These are phyloP conservation scores for Gentiana macrophylla DNA, from an alignment of 257 asterid genomes.

Conservation along the genomic window DNA sequence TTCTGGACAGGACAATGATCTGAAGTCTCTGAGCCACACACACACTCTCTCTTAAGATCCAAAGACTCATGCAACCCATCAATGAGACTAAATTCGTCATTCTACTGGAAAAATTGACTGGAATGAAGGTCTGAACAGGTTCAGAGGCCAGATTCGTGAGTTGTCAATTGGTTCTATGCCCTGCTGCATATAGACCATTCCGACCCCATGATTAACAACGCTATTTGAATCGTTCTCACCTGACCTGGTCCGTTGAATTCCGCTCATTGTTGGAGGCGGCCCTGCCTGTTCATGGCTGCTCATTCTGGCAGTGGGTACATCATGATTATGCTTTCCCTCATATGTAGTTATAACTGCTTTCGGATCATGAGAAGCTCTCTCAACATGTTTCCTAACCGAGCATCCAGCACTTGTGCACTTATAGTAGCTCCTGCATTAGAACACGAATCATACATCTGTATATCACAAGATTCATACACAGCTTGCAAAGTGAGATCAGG, in stretches of 20 bases:
- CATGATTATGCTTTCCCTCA: constrained; percentile 73
- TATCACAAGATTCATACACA: not conserved
- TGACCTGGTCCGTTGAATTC: constrained; percentile 31
- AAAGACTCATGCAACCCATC: no score
- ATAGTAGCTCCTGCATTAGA: constrained; percentile 69
- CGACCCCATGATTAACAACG: constrained; percentile 74
- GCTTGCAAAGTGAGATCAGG: no score
- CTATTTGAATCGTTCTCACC: constrained; percentile 44
- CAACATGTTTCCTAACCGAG: constrained; percentile 85
- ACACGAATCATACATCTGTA: constrained; percentile 3
- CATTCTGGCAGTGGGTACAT: constrained; percentile 44
- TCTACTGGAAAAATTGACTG: constrained; percentile 19
- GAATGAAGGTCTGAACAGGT: constrained; percentile 18
- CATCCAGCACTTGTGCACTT: constrained; percentile 78
- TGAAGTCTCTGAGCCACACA: no score
- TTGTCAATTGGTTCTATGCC: constrained; percentile 27
- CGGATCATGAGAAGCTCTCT: constrained; percentile 74
- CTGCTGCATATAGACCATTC: constrained; percentile 28
- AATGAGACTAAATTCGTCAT: constrained; percentile 5
- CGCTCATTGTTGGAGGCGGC: constrained; percentile 2
- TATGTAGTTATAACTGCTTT: constrained; percentile 69
- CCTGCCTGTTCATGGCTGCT: constrained; percentile 38
- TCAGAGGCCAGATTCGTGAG: constrained; percentile 19
- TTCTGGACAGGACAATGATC: no score
- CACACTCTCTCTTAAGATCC: no score